phyloP scores from a whole-genome alignment of 1,139 yeast genomes.

The Magnusiomyces suaveolens region DNA sequence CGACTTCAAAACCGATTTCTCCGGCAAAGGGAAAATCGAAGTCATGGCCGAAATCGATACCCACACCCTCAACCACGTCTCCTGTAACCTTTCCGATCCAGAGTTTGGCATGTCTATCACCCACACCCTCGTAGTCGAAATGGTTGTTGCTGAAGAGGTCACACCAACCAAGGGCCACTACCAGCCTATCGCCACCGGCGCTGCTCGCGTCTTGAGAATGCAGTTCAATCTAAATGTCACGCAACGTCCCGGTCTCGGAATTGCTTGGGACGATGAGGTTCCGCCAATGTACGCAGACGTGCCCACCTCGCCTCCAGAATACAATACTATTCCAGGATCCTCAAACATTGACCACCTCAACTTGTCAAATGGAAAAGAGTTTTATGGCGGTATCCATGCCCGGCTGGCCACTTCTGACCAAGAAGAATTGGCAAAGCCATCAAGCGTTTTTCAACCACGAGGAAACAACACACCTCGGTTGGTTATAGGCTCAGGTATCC shows the following conservation, averaged over 20 bases:
- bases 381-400: conserved; percentile 5
- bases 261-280: conserved; percentile 98
- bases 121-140: conserved; percentile 72
- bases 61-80: conserved; percentile 46
- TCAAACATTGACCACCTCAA: conserved; percentile 27
- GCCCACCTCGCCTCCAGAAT: conserved; percentile 78
- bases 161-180: conserved; percentile 26
- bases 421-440: no score
- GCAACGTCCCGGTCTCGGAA: conserved; percentile 89
- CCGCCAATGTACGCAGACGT: conserved; percentile 93
- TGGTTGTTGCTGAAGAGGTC: conserved; percentile 84
- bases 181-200: conserved; percentile 49
- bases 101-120: conserved; percentile 64
- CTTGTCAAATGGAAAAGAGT: conserved; percentile 1
- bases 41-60: conserved; percentile 47
- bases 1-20: conserved; percentile 93
- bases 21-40: conserved; percentile 66
- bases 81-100: conserved; percentile 79
- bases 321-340: conserved; percentile 31
- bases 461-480: background rate
- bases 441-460: no score
- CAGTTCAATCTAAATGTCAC: conserved; percentile 74
- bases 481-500: background rate
- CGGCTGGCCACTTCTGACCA: background rate
- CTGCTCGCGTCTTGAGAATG: conserved; percentile 90